Percentiles rank a stretch among this genome's conserved stretches.
These are phyloP conservation scores for Chaetomiaceae sp. DNA, from an alignment of 2,329 filamentous ascomycete species.

Conservation along the genomic window DNA sequence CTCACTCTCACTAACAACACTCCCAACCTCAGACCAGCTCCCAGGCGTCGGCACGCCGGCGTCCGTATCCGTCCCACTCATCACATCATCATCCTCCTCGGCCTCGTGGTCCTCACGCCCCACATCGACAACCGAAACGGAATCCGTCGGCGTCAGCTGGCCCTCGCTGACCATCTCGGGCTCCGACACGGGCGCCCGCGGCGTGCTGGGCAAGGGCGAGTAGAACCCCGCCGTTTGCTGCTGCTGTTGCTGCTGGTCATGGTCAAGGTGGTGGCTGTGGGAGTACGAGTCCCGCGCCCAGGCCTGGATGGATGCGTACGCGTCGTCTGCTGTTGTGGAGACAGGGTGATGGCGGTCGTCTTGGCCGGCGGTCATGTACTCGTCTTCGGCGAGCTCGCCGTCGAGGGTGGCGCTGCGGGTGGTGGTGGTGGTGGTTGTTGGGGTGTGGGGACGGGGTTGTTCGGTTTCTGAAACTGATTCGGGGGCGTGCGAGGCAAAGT, in stretches of 20 bases:
- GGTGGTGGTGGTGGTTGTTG: constrained; percentile 9
- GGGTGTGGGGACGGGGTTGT: neutral
- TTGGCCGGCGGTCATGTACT: constrained; percentile 50
- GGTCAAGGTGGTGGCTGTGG: too few relatives aligned
- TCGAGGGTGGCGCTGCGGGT: constrained; percentile 31
- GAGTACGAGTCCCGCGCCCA: constrained; percentile 52
- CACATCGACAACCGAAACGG: constrained; percentile 48
- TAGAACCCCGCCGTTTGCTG: constrained; percentile 45
- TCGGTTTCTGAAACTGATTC: neutral
- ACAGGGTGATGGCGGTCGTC: too few relatives aligned
- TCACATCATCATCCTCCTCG: constrained; percentile 42
- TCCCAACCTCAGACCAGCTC: constrained; percentile 63
- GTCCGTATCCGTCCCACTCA: constrained; percentile 56
- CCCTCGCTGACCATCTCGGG: constrained; percentile 49
- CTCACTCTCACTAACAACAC: constrained; percentile 55
- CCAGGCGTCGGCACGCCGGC: constrained; percentile 53
- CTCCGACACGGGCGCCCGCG: constrained; percentile 46
- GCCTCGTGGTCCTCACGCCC: constrained; percentile 39
- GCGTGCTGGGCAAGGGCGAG: constrained; percentile 54
- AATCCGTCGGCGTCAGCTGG: constrained; percentile 55
- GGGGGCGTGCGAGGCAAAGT: constrained; percentile 19
- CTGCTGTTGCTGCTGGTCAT: too few relatives aligned
- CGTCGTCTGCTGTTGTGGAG: constrained; percentile 35
- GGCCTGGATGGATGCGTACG: constrained; percentile 59
- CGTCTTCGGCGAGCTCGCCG: constrained; percentile 38